Base-by-base conservation (phyloP, 495 filamentous ascomycete genomes). In the Aspergillus haitiensis region DNA sequence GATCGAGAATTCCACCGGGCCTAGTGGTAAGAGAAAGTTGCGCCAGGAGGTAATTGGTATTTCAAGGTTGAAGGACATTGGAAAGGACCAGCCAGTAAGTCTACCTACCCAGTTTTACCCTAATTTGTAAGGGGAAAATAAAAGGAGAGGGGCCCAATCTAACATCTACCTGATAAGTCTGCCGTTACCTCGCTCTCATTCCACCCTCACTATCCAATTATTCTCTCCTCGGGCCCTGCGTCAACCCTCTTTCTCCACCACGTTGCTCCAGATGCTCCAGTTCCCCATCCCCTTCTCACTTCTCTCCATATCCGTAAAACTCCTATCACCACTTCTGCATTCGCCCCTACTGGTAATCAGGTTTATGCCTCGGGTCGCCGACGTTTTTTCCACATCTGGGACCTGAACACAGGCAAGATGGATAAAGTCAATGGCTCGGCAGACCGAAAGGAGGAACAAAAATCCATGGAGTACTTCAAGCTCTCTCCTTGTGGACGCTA, bases 361-460 rank as follows among this genome's bases (percentile, higher is more conserved):
- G 86, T 98, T 62, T 88, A 96, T 70, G 87, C 96, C 53, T 86
- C 92, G 27, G 91, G 91, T 50, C 85, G 92, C 5, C 83, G 95
- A 18, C 86, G 88, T 61, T 98, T 94, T 72, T 96, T 97, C 76
- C 94, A 98, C 75, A 86, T 85, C 64, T 98, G 94, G 94, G 87
- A 97, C 68, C 80, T 98, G 4, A 72, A 86, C 42, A 84, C 88
- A 7, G 95, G 94, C 21, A 78, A 77, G 21, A 82, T 98, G 33
- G 88, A 93, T 68, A 96, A 96, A 59, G 81, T 98, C 45, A 89
- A 91, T 64, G 92, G 90, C 48, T 64, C 76, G 27, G 65, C 74
- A 10, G 76, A 79, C 64, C 89, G 95, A 53, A 85, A 88, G 58
- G 81, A 87, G 55, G 89, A 93, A 70, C 94, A 97, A 69, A 87